Conservation (phyloP, 1,284 basidiomycete genomes). For the Boletus hoseneyae region DNA sequence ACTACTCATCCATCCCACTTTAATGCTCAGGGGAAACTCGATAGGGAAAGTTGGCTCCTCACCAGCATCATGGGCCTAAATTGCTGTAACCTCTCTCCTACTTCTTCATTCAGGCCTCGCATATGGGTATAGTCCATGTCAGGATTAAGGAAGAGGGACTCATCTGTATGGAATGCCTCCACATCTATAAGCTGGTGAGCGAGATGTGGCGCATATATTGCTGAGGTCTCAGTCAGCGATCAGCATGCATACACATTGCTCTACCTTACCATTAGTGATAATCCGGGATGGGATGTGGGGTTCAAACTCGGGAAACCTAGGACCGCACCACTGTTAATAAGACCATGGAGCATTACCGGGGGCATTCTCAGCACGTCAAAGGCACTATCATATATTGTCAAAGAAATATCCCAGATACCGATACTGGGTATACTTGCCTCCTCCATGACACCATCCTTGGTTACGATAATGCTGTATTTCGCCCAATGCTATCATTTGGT, state of each 20-base stretch:
- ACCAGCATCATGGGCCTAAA: conserved; percentile 69
- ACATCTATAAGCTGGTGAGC: conserved; percentile 72
- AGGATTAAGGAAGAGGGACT: conserved; percentile 66
- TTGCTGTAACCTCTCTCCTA: conserved; percentile 60
- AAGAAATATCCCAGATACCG: neutral
- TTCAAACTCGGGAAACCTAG: conserved; percentile 56
- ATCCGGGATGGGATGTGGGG: conserved; percentile 57
- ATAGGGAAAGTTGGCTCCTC: conserved; percentile 26
- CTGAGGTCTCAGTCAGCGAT: conserved; percentile 13
- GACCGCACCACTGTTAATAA: conserved; percentile 43
- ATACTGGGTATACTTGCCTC: conserved; percentile 41
- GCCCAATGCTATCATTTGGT: conserved; percentile 51
- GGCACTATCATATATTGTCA: conserved; percentile 44
- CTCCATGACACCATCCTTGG: conserved; percentile 56
- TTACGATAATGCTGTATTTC: conserved; percentile 51
- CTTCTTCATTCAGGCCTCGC: conserved; percentile 72
- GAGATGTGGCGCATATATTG: conserved; percentile 57
- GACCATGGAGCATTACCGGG: conserved; percentile 44
- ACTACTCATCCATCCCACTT: no score
- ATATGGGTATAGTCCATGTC: conserved; percentile 67
- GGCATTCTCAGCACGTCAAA: conserved; percentile 75
- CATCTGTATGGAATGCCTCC: conserved; percentile 74
- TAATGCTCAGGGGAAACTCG: neutral
- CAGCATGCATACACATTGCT: neutral
- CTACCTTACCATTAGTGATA: conserved; percentile 60